Evolutionary conservation across 768 basidiomycete species (phyloP).

Genomic region (Rhodotorula paludigena): DNA sequence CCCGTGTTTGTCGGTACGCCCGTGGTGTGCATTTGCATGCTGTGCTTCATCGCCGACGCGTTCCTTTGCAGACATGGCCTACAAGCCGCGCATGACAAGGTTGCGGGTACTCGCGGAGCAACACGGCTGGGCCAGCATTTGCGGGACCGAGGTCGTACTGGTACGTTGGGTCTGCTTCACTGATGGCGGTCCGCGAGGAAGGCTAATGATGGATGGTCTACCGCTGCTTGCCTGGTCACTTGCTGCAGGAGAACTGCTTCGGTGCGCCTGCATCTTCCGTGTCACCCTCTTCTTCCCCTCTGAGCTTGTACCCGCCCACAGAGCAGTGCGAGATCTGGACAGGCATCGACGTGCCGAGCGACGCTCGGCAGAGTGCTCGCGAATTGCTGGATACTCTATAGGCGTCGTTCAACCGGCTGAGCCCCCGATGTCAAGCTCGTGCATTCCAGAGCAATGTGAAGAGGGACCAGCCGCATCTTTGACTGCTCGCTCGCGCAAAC

Average conservation of each 20-base stretch:
- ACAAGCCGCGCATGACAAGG: background rate
- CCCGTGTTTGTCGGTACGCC: slow-evolving; percentile 6
- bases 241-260: background rate
- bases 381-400: no score
- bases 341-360: background rate
- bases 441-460: no score
- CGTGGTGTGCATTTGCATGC: accelerated
- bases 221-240: no score
- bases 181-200: no score
- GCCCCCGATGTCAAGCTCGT: no score
- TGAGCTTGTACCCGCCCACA: background rate
- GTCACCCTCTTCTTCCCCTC: accelerated
- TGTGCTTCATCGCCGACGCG: background rate
- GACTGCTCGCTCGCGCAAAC: no score
- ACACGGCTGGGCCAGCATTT: background rate
- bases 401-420: no score
- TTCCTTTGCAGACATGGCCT: background rate
- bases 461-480: no score
- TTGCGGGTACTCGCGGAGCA: background rate
- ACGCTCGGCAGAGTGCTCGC: background rate
- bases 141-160: background rate
- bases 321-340: slow-evolving; percentile 2
- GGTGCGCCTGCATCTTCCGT: background rate
- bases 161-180: background rate
- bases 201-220: background rate